These are phyloP conservation scores for Penicillium expansum DNA, from an alignment of 2,329 filamentous ascomycete species.

Conservation along the genomic window DNA sequence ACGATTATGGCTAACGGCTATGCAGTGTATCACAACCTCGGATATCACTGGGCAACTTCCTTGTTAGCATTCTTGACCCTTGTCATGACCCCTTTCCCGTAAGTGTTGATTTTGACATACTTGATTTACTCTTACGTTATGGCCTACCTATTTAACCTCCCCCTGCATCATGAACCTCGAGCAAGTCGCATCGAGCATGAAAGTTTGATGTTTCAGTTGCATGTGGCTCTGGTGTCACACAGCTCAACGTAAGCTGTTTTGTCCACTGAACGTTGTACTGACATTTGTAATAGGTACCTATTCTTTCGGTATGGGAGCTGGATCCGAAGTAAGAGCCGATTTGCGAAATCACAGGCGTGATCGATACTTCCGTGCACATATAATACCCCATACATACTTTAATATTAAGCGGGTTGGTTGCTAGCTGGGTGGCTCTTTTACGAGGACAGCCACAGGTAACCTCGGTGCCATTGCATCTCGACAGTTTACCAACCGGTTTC, in stretches of 20 bases:
- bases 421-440: background rate
- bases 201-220: constrained; percentile 4
- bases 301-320: constrained; percentile 45
- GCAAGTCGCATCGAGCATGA: background rate
- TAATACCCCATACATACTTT: constrained; percentile 5
- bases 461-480: constrained; percentile 6
- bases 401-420: background rate
- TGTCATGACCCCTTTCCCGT: constrained; percentile 48
- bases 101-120: constrained; percentile 25
- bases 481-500: background rate
- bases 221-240: background rate
- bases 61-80: constrained; percentile 46
- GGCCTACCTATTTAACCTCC: constrained; percentile 2
- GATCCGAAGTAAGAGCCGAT: constrained; percentile 43
- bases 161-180: constrained; percentile 12
- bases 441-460: constrained; percentile 5
- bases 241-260: background rate
- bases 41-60: constrained; percentile 48
- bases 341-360: constrained; percentile 32
- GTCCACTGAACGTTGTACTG: constrained; percentile 1
- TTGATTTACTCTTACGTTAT: constrained; percentile 7
- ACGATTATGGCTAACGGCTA: constrained; percentile 21
- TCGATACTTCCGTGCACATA: constrained; percentile 2
- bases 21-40: constrained; percentile 48
- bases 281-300: constrained; percentile 35